These are phyloP conservation scores for Apiospora pterosperma DNA, from an alignment of 2,329 filamentous ascomycete genomes.

Conservation along the genomic window DNA sequence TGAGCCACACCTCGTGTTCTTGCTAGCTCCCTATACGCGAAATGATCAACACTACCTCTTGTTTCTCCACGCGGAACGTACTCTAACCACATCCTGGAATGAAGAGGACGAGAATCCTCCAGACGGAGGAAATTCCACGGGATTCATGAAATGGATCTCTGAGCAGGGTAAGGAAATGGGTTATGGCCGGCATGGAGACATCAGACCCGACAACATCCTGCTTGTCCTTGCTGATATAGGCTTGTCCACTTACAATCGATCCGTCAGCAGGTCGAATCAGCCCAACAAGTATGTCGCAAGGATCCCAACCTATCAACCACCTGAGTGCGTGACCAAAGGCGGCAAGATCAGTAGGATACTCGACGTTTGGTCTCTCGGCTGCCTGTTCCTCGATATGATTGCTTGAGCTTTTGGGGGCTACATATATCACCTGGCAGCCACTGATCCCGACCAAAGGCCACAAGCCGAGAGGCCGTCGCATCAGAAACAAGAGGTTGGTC, in stretches of 20 bases:
- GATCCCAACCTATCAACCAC: constrained; percentile 9
- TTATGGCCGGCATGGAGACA: constrained; percentile 25
- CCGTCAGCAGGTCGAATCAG: constrained; percentile 9
- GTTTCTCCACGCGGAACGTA: constrained; percentile 23
- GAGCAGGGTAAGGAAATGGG: neutral
- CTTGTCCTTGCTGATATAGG: constrained; percentile 15
- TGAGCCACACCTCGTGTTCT: constrained; percentile 19
- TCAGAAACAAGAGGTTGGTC: too few relatives aligned
- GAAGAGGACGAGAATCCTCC: neutral
- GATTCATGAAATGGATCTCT: constrained; percentile 8
- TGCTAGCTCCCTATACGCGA: constrained; percentile 16
- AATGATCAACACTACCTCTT: constrained; percentile 16
- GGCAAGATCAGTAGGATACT: constrained; percentile 8
- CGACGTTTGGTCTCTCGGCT: constrained; percentile 15
- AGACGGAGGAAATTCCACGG: neutral
- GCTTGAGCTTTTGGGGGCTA: constrained; percentile 10
- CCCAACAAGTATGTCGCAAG: neutral
- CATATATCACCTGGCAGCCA: too few relatives aligned
- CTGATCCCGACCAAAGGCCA: too few relatives aligned
- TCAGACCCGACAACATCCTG: constrained; percentile 18
- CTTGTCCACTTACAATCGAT: constrained; percentile 7
- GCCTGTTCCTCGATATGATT: constrained; percentile 13
- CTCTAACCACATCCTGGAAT: constrained; percentile 17
- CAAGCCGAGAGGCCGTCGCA: too few relatives aligned
- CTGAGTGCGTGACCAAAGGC: constrained; percentile 10